Evolutionary conservation across 2,329 filamentous ascomycete genomes (phyloP).

Genomic region (Emergomyces africanus): DNA sequence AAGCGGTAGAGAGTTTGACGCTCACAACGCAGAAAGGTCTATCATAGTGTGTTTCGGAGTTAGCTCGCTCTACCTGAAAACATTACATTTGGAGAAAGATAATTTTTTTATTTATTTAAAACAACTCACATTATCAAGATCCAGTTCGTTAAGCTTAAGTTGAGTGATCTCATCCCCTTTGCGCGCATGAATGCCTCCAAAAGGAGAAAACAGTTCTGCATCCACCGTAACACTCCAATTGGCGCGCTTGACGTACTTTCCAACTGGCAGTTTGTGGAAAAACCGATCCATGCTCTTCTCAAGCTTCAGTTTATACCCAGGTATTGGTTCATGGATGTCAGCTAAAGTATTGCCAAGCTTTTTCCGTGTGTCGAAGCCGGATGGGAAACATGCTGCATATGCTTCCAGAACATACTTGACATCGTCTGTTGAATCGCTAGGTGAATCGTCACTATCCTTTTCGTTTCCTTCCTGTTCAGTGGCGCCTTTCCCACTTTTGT

Average conservation of each 20-base stretch:
- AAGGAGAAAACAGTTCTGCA: conserved; percentile 29
- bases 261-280: conserved; percentile 42
- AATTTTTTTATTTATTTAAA: no score
- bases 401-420: conserved; percentile 43
- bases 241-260: conserved; percentile 41
- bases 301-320: conserved; percentile 43
- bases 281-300: conserved; percentile 50
- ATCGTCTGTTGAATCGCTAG: conserved; percentile 2
- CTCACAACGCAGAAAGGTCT: conserved; percentile 43
- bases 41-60: neutral
- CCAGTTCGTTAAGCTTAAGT: conserved; percentile 24
- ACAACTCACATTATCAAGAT: conserved; percentile 32
- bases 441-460: neutral
- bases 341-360: conserved; percentile 42
- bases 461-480: conserved; percentile 4
- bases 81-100: neutral
- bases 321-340: conserved; percentile 47
- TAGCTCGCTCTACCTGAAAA: conserved; percentile 3
- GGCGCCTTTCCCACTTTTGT: conserved; percentile 1
- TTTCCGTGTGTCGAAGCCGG: conserved; percentile 43
- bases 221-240: conserved; percentile 38
- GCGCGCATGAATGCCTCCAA: conserved; percentile 22
- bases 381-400: conserved; percentile 44
- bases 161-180: conserved; percentile 14
- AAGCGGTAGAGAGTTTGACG: conserved; percentile 50